These are phyloP conservation scores for Fraxinus americana DNA, from an alignment of 257 asterid species.

Conservation along the genomic window DNA sequence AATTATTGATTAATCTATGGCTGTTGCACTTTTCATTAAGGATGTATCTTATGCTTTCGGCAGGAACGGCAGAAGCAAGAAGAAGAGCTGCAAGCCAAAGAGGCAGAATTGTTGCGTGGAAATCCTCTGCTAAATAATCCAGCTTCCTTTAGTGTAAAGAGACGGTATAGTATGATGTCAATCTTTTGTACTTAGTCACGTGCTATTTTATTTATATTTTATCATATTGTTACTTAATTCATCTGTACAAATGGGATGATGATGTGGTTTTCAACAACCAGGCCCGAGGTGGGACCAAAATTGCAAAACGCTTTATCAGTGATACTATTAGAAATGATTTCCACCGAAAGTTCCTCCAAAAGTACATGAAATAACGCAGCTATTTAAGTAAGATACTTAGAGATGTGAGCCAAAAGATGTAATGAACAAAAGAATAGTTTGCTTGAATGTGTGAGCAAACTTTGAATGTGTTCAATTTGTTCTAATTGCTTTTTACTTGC, in stretches of 20 bases:
- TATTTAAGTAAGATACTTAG: not conserved
- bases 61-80: too few species aligned
- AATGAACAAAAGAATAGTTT: not conserved
- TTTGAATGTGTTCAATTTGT: not conserved
- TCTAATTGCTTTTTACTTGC: constrained; percentile 9
- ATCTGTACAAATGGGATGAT: constrained; percentile 83
- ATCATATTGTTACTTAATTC: not conserved
- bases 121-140: too few species aligned
- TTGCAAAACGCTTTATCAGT: constrained; percentile 76
- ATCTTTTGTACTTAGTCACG: not conserved
- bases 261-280: constrained; percentile 98
- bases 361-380: constrained; percentile 58
- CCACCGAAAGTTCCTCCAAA: constrained; percentile 75
- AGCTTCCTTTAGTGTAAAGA: too few species aligned
- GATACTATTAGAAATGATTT: constrained; percentile 93
- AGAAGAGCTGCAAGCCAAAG: too few species aligned
- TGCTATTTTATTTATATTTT: not conserved
- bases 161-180: constrained; percentile 33
- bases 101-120: too few species aligned
- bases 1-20: too few species aligned
- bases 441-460: not conserved
- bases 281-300: constrained; percentile 81
- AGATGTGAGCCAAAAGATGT: not conserved
- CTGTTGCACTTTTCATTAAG: too few species aligned
- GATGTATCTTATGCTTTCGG: too few species aligned